These are phyloP conservation scores for Nitzschia sp. DNA, from an alignment of 108 stramenopile species.

Conservation along the genomic window DNA sequence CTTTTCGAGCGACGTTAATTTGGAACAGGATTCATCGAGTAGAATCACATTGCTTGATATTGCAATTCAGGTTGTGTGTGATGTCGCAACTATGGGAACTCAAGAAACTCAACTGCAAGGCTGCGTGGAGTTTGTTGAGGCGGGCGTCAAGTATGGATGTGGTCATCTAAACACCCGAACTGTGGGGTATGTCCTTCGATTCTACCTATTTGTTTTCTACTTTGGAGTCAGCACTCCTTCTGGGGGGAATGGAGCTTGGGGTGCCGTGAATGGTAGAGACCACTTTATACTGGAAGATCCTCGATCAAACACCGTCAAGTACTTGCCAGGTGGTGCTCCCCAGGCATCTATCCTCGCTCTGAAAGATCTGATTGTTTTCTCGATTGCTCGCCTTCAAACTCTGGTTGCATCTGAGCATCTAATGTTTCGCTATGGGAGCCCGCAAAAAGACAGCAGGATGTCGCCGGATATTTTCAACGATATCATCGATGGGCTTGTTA, in stretches of 20 bases:
- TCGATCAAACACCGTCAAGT: background rate
- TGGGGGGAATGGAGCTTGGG: conserved; percentile 28
- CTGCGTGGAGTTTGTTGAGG: conserved; percentile 78
- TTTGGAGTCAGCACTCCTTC: conserved; percentile 79
- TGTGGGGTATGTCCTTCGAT: conserved; percentile 75
- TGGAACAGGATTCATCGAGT: conserved; percentile 41
- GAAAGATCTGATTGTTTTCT: conserved; percentile 61
- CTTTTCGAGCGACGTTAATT: conserved; percentile 61
- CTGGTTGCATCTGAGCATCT: conserved; percentile 30
- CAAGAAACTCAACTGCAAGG: conserved; percentile 69
- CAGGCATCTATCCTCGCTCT: conserved; percentile 73
- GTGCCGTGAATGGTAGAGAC: conserved; percentile 22
- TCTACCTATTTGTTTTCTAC: conserved; percentile 84
- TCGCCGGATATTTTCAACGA: conserved; percentile 3
- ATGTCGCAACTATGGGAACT: conserved; percentile 77
- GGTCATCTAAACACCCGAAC: conserved; percentile 77
- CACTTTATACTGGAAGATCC: conserved; percentile 36
- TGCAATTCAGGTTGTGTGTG: conserved; percentile 81
- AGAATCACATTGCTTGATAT: conserved; percentile 78
- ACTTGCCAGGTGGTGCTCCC: conserved; percentile 72
- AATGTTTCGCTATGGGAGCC: background rate
- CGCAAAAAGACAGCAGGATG: background rate
- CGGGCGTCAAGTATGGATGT: conserved; percentile 59
- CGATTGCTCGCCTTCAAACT: conserved; percentile 36
- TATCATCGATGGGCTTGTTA: conserved; percentile 36